phyloP scores from a whole-genome alignment of 768 basidiomycete species.

The Russula emetica region DNA sequence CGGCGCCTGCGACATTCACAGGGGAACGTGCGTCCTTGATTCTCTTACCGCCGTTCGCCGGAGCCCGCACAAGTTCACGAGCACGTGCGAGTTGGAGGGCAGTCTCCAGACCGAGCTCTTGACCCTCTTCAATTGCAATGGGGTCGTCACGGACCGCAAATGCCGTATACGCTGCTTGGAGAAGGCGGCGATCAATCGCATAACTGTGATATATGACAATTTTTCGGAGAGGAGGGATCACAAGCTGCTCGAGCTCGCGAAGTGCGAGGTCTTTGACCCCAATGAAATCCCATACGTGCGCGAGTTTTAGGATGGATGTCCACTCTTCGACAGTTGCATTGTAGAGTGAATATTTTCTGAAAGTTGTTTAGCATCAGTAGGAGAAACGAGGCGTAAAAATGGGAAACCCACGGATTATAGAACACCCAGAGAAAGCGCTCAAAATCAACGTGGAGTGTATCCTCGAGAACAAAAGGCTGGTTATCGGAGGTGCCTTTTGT shows the following conservation, averaged over 20 bases:
- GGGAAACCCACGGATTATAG: conserved; percentile 52
- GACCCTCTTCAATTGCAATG: conserved; percentile 52
- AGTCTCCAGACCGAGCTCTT: conserved; percentile 53
- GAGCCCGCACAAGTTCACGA: conserved; percentile 40
- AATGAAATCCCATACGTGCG: conserved; percentile 52
- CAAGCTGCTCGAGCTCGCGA: conserved; percentile 47
- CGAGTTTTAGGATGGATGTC: conserved; percentile 50
- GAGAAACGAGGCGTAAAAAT: background rate
- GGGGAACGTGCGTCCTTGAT: background rate
- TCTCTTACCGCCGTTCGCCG: background rate
- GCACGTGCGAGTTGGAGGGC: conserved; percentile 49
- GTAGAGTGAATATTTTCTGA: conserved; percentile 55
- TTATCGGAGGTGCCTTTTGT: conserved; percentile 32
- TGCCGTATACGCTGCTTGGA: conserved; percentile 49
- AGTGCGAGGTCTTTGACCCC: conserved; percentile 50
- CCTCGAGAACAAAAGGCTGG: conserved; percentile 38
- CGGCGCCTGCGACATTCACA: conserved; percentile 1
- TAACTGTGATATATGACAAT: conserved; percentile 54
- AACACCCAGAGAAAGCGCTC: conserved; percentile 57
- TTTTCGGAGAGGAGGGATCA: conserved; percentile 48
- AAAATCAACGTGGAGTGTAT: conserved; percentile 46
- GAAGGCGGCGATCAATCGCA: conserved; percentile 45
- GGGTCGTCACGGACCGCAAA: conserved; percentile 51
- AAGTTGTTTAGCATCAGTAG: background rate
- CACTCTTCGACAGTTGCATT: conserved; percentile 49